Evolutionary conservation across 1,284 basidiomycete species (phyloP).

Genomic region (Heliocybe sulcata): DNA sequence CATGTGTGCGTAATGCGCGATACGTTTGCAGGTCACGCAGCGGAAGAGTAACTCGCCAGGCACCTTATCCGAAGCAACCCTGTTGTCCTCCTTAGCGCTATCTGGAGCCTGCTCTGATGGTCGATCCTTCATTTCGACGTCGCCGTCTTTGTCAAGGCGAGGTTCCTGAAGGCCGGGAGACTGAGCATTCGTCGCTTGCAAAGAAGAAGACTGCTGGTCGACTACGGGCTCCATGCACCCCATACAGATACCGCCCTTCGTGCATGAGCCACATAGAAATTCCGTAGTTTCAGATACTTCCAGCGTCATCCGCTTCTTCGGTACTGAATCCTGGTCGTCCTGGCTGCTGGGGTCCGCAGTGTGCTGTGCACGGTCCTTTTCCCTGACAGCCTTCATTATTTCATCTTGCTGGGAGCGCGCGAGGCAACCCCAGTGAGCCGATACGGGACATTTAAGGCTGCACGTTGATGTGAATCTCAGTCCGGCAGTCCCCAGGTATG

Average conservation of each 20-base stretch:
- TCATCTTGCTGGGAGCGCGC: slow-evolving; percentile 60
- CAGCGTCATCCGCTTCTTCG: slow-evolving; percentile 35
- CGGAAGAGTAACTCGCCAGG: slow-evolving; percentile 60
- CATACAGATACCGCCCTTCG: slow-evolving; percentile 72
- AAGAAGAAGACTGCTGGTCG: slow-evolving; percentile 18
- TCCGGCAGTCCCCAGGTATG: slow-evolving; percentile 5
- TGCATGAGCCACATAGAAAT: slow-evolving; percentile 75
- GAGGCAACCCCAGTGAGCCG: slow-evolving; percentile 78
- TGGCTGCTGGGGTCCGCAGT: slow-evolving; percentile 13
- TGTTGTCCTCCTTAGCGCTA: slow-evolving; percentile 7
- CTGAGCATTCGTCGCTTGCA: neutral
- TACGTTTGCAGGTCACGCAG: slow-evolving; percentile 74
- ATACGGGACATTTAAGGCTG: slow-evolving; percentile 71
- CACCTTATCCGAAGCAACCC: slow-evolving; percentile 13
- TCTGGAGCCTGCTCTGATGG: slow-evolving; percentile 10
- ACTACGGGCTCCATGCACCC: slow-evolving; percentile 58
- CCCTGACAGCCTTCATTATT: slow-evolving; percentile 57
- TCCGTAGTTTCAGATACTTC: slow-evolving; percentile 58
- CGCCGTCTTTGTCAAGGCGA: slow-evolving; percentile 13
- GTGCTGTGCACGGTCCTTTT: slow-evolving; percentile 28
- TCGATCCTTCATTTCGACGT: slow-evolving; percentile 25
- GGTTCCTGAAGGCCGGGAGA: neutral
- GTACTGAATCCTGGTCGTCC: slow-evolving; percentile 15
- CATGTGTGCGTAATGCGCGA: slow-evolving; percentile 75
- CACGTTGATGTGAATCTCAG: slow-evolving; percentile 1